Base-by-base conservation (phyloP, 108 stramenopile species). In the Parietichytrium sp. region DNA sequence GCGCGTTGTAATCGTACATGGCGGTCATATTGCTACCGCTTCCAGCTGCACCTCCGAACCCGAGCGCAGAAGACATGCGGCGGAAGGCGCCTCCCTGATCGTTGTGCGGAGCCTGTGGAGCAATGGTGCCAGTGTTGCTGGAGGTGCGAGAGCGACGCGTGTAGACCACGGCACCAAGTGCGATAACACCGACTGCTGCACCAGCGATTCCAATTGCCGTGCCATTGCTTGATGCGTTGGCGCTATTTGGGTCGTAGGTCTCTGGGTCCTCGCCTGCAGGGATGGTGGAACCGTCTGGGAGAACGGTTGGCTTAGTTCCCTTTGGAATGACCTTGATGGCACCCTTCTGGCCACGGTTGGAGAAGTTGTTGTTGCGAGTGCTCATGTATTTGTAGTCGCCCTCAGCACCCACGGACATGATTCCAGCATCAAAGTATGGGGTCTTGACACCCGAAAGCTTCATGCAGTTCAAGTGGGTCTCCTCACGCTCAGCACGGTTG, bases 331-430 rank as follows among this genome's bases (percentile, higher is more conserved):
- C 61, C 61, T 45, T 72, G 38, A 72, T 33, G 23, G 23, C 45
- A 0, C 61, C 61, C 61, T 72, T 72, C 36, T 88, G 82, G 52
- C 83, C 61, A 3, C 87, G 25, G 49, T 88, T 88, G n/a, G 82
- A 83, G 72, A 85, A 84, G 83, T 88, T 88, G 85, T 88, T 88
- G 85, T 88, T 88, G 20, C 87, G 79, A 23, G 83, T 80, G 49
- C 49, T 48, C 48, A 83, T 80, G 83, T 83, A 88, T n/a, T 80
- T 48, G 50, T 45, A 85, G 31, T 38, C 55, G 2, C 85, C 85
- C 42, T 49, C 15, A 18, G 55, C 80, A 20, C 18, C 3, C 42
- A 49, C 47, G 18, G 42, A 30, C 78, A 88, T 52, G 23, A 85
- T 4, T 29, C 87, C 87, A 4, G 42, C 87, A 80, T 85, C 85